Conservation (phyloP, 192 early-diverging fungal genomes). For the Diversispora epigaea region DNA sequence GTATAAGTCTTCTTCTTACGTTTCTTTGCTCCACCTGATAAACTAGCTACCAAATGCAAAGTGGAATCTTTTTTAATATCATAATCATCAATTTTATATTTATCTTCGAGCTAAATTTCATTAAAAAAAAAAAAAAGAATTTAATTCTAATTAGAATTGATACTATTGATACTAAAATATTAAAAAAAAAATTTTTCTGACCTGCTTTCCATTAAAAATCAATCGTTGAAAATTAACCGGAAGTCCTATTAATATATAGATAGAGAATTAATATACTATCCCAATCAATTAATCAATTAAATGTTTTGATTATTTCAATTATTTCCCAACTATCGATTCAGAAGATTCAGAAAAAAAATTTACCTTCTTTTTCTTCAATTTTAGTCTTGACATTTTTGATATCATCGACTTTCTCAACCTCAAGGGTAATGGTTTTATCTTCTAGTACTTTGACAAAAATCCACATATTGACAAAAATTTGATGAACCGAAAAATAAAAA, state of each 20-base stretch:
- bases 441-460: slow-evolving; percentile 85
- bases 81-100: slow-evolving; percentile 49
- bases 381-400: slow-evolving; percentile 83
- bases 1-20: slow-evolving; percentile 99
- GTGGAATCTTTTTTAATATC: slow-evolving; percentile 69
- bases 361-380: slow-evolving; percentile 87
- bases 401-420: slow-evolving; percentile 76
- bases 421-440: slow-evolving; percentile 96
- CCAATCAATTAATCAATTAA: neutral
- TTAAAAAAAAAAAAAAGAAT: slow-evolving; percentile 31
- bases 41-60: slow-evolving; percentile 68
- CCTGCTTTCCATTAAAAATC: slow-evolving; percentile 26
- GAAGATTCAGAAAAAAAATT: neutral
- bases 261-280: neutral
- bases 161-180: neutral
- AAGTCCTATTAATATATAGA: slow-evolving; percentile 38
- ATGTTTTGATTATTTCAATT: neutral
- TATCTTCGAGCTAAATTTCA: slow-evolving; percentile 52
- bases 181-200: neutral
- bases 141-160: neutral
- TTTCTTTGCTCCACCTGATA: slow-evolving; percentile 94
- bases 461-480: slow-evolving; percentile 45
- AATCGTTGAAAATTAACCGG: slow-evolving; percentile 41
- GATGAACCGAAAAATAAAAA: too few relatives aligned
- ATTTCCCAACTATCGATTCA: neutral